Conservation (phyloP, 2,329 filamentous ascomycete species). For the Lachnellula cervina region DNA sequence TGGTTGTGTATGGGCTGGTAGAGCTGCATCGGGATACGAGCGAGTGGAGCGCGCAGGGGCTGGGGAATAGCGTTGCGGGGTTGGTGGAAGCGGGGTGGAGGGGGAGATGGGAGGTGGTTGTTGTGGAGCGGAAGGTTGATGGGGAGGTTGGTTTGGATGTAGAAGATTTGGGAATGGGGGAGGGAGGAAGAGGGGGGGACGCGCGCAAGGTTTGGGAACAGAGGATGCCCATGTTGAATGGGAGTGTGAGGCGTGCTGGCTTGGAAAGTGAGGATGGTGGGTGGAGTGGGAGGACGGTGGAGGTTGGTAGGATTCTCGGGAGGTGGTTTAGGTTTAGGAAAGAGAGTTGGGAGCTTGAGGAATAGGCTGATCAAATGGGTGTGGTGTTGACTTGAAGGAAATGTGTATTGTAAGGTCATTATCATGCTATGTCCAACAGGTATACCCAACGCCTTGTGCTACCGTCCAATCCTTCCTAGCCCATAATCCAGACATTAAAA, state of each 20-base stretch:
- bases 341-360: constrained; percentile 31
- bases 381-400: not conserved
- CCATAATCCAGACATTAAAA: constrained; percentile 9
- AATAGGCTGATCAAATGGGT: not conserved
- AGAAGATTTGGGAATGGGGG: constrained; percentile 37
- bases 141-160: constrained; percentile 27
- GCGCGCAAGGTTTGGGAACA: constrained; percentile 41
- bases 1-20: constrained; percentile 63
- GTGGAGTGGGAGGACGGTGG: constrained; percentile 55
- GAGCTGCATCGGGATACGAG: constrained; percentile 61
- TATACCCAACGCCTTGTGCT: constrained; percentile 29
- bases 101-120: constrained; percentile 39
- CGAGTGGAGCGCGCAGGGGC: constrained; percentile 71
- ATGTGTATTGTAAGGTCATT: constrained; percentile 19
- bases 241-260: constrained; percentile 42
- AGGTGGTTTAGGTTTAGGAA: constrained; percentile 60
- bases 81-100: constrained; percentile 57
- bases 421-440: constrained; percentile 28
- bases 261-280: constrained; percentile 43
- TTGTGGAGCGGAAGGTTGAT: constrained; percentile 37
- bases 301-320: constrained; percentile 51
- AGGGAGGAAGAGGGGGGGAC: constrained; percentile 2
- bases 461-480: constrained; percentile 5
- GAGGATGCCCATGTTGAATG: constrained; percentile 58
- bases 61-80: constrained; percentile 57